Evolutionary conservation across 2,329 filamentous ascomycete genomes (phyloP).

Genomic region (Fonsecaea multimorphosa): DNA sequence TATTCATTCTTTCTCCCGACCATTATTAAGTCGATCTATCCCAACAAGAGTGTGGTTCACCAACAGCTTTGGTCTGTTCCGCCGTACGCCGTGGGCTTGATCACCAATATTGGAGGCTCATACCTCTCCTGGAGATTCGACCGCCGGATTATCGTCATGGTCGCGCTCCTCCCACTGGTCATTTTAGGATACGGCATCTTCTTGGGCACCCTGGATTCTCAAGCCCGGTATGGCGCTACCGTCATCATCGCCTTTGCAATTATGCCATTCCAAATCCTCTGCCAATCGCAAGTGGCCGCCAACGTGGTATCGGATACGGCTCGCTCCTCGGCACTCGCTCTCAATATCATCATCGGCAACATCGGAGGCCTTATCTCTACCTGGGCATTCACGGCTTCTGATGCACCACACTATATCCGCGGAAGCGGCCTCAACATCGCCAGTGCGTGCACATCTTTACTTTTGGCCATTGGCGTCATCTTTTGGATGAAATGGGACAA

Average conservation of each 20-base stretch:
- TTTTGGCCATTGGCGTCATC: conserved; percentile 58
- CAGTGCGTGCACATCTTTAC: conserved; percentile 61
- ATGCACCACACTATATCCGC: conserved; percentile 70
- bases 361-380: conserved; percentile 70
- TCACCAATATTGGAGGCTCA: conserved; percentile 69
- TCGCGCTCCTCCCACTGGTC: conserved; percentile 65
- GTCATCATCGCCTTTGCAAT: conserved; percentile 71
- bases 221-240: conserved; percentile 71
- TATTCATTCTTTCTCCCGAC: conserved; percentile 73
- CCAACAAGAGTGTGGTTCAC: conserved; percentile 60
- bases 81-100: conserved; percentile 70
- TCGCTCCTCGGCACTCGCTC: conserved; percentile 68
- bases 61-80: conserved; percentile 75
- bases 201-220: conserved; percentile 59
- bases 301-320: conserved; percentile 76
- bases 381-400: conserved; percentile 69
- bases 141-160: conserved; percentile 65
- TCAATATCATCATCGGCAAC: conserved; percentile 74
- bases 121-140: conserved; percentile 67
- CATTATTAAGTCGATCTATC: conserved; percentile 73
- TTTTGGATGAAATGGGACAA: conserved; percentile 71
- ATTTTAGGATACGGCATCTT: conserved; percentile 76
- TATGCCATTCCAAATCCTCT: conserved; percentile 68
- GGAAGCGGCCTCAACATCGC: conserved; percentile 75
- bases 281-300: conserved; percentile 70